A percentile compares a stretch with the other conserved stretches of the same genome.
Evolutionary conservation across 2,329 filamentous ascomycete species (phyloP).

Genomic region (Malbranchea cinnamomea): DNA sequence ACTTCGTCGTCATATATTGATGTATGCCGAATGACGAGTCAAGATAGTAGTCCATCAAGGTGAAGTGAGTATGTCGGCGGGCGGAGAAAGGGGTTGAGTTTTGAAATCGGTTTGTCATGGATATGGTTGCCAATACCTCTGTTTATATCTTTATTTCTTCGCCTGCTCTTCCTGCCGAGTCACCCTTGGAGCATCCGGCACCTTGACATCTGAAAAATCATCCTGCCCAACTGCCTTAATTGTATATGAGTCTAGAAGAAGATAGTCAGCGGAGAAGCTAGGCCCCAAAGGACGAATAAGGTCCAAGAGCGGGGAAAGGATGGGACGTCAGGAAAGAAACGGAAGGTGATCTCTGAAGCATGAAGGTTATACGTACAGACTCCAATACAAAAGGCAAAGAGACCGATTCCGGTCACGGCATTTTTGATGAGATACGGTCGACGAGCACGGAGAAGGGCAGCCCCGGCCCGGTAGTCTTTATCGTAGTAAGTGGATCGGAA

Average conservation of each 20-base stretch:
- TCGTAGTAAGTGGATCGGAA: slow-evolving; percentile 83
- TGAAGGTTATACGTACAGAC: slow-evolving; percentile 63
- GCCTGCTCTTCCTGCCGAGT: background rate
- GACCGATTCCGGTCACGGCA: slow-evolving; percentile 58
- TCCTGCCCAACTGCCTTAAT: slow-evolving; percentile 85
- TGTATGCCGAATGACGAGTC: too few species aligned
- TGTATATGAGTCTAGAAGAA: slow-evolving; percentile 47
- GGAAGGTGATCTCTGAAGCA: too few species aligned
- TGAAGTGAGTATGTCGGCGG: too few species aligned
- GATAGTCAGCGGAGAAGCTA: slow-evolving; percentile 3
- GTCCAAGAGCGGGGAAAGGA: background rate
- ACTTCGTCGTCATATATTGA: too few species aligned
- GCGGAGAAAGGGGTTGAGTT: too few species aligned
- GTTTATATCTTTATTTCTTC: background rate
- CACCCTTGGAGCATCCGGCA: slow-evolving; percentile 54
- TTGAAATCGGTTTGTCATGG: too few species aligned
- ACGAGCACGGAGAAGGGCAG: slow-evolving; percentile 79
- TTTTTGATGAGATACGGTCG: slow-evolving; percentile 89
- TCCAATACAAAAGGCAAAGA: slow-evolving; percentile 60
- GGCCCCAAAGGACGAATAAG: slow-evolving; percentile 1
- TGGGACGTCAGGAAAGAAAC: too few species aligned
- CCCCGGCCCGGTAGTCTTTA: slow-evolving; percentile 66
- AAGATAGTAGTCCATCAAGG: too few species aligned
- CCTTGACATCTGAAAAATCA: slow-evolving; percentile 88
- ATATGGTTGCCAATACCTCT: too few species aligned